phyloP scores from a whole-genome alignment of 2,329 filamentous ascomycete species.

The Cryphonectria radicalis region DNA sequence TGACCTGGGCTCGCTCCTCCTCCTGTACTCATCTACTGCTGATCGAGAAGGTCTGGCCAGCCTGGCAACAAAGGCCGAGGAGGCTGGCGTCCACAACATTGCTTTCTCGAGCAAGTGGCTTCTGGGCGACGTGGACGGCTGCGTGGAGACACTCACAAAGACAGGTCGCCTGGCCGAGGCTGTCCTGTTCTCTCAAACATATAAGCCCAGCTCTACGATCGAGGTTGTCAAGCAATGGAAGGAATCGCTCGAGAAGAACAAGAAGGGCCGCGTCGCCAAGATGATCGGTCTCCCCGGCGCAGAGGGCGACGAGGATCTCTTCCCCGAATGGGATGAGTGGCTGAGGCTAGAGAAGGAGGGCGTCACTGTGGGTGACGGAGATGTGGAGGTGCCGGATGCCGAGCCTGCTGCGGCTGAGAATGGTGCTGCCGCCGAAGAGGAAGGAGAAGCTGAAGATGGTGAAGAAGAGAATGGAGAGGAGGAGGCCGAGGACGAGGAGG shows the following conservation, averaged over 20 bases:
- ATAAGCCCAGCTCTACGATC: conserved; percentile 79
- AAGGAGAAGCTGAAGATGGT: conserved; percentile 15
- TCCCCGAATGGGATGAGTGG: conserved; percentile 96
- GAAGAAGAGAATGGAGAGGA: conserved; percentile 15
- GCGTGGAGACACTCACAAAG: conserved; percentile 76
- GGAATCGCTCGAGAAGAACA: conserved; percentile 76
- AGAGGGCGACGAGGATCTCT: conserved; percentile 78
- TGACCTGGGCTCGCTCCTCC: conserved; percentile 84
- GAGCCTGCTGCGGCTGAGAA: conserved; percentile 36
- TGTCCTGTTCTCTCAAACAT: conserved; percentile 91
- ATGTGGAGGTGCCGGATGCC: conserved; percentile 33
- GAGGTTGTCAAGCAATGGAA: conserved; percentile 81
- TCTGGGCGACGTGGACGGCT: conserved; percentile 78
- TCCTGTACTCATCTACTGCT: conserved; percentile 85
- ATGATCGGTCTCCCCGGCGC: conserved; percentile 76
- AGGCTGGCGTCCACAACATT: conserved; percentile 84
- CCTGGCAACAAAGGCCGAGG: conserved; percentile 75
- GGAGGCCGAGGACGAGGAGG: conserved; percentile 27
- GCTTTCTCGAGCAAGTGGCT: conserved; percentile 92
- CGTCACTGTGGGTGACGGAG: conserved; percentile 43
- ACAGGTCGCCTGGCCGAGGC: conserved; percentile 85
- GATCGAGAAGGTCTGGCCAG: conserved; percentile 74
- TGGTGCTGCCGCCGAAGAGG: conserved; percentile 31
- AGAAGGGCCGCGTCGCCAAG: conserved; percentile 84
- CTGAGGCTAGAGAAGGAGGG: conserved; percentile 79